phyloP scores from a whole-genome alignment of 768 basidiomycete genomes.

The Hydnum rufescens region DNA sequence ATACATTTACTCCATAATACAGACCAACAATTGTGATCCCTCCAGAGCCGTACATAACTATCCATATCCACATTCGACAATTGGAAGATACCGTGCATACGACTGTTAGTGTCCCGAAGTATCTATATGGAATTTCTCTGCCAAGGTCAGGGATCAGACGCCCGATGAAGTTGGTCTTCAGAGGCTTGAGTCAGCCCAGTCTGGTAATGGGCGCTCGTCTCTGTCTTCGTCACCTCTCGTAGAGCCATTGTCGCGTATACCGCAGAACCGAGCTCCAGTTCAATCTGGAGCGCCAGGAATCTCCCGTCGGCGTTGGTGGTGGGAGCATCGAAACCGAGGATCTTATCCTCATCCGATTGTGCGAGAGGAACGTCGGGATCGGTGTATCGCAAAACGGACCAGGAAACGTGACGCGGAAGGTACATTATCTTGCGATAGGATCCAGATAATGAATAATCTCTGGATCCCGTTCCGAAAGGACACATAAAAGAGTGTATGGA shows the following conservation, averaged over 20 bases:
- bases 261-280: conserved; percentile 69
- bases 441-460: conserved; percentile 82
- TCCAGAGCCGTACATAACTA: too few species aligned
- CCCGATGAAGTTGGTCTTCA: conserved; percentile 67
- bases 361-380: conserved; percentile 83
- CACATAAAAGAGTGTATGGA: conserved; percentile 1
- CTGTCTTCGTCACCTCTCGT: conserved; percentile 84
- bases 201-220: conserved; percentile 85
- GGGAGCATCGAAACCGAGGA: conserved; percentile 65
- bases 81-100: too few species aligned
- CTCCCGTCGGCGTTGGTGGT: conserved; percentile 47
- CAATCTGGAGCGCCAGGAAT: conserved; percentile 75
- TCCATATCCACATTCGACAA: too few species aligned
- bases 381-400: conserved; percentile 72
- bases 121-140: too few species aligned
- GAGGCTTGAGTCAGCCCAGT: conserved; percentile 53
- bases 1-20: too few species aligned
- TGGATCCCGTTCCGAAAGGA: conserved; percentile 17
- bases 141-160: too few species aligned
- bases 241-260: conserved; percentile 98
- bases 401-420: conserved; percentile 59
- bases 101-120: too few species aligned
- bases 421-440: conserved; percentile 88
- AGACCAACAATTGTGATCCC: too few species aligned
- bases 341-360: conserved; percentile 86